Conservation (phyloP, 371 early-diverging fungal genomes). For the Mucor plumbeus region DNA sequence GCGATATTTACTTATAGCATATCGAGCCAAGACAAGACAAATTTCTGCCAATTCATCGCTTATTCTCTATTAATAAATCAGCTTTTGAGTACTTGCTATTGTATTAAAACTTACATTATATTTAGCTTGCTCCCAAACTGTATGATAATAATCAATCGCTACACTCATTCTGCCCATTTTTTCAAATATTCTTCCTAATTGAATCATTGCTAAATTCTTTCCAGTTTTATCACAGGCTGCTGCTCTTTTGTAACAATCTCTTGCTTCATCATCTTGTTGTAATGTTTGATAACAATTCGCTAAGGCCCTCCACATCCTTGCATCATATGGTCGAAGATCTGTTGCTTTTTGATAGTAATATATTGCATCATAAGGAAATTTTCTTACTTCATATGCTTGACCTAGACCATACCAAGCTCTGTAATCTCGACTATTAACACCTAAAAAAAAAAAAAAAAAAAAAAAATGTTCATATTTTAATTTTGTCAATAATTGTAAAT, state of each 20-base stretch:
- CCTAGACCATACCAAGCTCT: slow-evolving; percentile 95
- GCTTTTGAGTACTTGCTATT: background rate
- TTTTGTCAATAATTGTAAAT: no score
- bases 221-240: slow-evolving; percentile 60
- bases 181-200: slow-evolving; percentile 64
- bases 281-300: slow-evolving; percentile 71
- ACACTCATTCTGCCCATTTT: slow-evolving; percentile 51
- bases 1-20: slow-evolving; percentile 57
- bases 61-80: slow-evolving; percentile 31
- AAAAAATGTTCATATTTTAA: no score
- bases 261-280: slow-evolving; percentile 57
- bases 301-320: slow-evolving; percentile 81
- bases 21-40: slow-evolving; percentile 61
- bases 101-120: slow-evolving; percentile 37
- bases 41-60: slow-evolving; percentile 66
- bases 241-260: slow-evolving; percentile 74
- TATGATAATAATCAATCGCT: slow-evolving; percentile 67
- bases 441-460: slow-evolving; percentile 26
- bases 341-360: slow-evolving; percentile 85
- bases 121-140: slow-evolving; percentile 50
- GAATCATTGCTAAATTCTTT: slow-evolving; percentile 48
- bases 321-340: slow-evolving; percentile 78
- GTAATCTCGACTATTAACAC: slow-evolving; percentile 83
- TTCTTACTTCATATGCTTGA: slow-evolving; percentile 87
- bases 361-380: slow-evolving; percentile 81